These are phyloP conservation scores for Somion occarium DNA, from an alignment of 1,284 basidiomycete species.

Conservation along the genomic window DNA sequence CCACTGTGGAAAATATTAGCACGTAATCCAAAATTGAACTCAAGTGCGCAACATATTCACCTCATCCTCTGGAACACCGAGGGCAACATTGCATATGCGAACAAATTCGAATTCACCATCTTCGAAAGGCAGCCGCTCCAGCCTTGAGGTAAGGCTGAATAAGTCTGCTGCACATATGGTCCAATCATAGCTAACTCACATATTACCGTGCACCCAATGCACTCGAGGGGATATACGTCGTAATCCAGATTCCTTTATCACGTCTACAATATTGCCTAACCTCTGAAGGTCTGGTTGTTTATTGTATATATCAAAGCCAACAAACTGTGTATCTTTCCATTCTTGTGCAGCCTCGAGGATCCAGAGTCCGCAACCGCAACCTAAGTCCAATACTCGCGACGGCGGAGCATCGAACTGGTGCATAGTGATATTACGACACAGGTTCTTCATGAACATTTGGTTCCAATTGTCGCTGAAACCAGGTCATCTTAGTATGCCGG, in stretches of 20 bases:
- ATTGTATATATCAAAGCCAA: conserved; percentile 54
- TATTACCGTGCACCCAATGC: conserved; percentile 62
- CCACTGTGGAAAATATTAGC: conserved; percentile 24
- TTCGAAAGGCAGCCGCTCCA: conserved; percentile 58
- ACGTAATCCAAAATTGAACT: neutral
- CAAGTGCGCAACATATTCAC: conserved; percentile 28
- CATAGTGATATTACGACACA: conserved; percentile 44
- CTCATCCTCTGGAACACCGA: conserved; percentile 69
- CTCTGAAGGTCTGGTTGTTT: conserved; percentile 54
- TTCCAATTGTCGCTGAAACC: conserved; percentile 61
- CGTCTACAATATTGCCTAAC: too few species aligned
- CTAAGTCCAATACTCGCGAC: conserved; percentile 59
- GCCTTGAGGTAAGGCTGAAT: conserved; percentile 35
- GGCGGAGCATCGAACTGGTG: conserved; percentile 51
- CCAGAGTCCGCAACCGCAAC: conserved; percentile 80
- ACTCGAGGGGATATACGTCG: conserved; percentile 43
- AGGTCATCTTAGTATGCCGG: neutral
- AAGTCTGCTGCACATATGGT: too few species aligned
- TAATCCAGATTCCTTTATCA: too few species aligned
- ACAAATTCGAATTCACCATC: conserved; percentile 58
- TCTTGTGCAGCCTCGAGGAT: conserved; percentile 57
- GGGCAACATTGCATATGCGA: conserved; percentile 54
- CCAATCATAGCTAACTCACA: conserved; percentile 53
- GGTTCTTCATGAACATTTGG: conserved; percentile 52
- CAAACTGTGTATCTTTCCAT: conserved; percentile 51